Conservation (phyloP, 441 rosid species). For the Kokia cookei region DNA sequence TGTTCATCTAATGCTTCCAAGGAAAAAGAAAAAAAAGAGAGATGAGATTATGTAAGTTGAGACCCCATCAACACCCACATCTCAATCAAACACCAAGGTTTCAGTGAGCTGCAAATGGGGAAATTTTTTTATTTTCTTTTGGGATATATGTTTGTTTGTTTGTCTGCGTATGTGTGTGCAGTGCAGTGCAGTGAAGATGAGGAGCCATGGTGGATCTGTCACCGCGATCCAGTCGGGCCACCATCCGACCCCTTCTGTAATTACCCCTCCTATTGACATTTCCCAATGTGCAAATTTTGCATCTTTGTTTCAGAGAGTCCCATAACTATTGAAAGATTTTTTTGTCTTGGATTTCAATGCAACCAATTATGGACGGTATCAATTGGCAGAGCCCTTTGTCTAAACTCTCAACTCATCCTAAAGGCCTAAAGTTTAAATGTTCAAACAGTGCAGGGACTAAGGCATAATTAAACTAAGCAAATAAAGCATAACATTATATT, state of each 20-base stretch:
- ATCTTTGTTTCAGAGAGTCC: conserved; percentile 7
- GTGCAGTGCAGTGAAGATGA: neutral
- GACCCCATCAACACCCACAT: neutral
- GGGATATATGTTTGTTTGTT: too few species aligned
- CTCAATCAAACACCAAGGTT: neutral
- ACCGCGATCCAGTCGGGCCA: conserved; percentile 5
- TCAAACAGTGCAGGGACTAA: too few species aligned
- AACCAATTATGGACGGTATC: neutral
- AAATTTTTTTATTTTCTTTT: too few species aligned
- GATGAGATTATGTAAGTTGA: neutral
- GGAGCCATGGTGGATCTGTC: neutral
- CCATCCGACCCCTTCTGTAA: conserved; percentile 13
- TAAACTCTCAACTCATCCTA: neutral
- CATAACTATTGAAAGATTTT: neutral
- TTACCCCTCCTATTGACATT: conserved; percentile 2
- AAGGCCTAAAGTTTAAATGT: too few species aligned
- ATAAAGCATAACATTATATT: too few species aligned
- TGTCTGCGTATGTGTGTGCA: neutral
- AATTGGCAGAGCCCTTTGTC: neutral
- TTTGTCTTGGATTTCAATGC: neutral
- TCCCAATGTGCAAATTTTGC: conserved; percentile 15
- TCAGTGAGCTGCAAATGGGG: neutral
- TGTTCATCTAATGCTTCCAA: neutral
- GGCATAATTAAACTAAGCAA: too few species aligned
- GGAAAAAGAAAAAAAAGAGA: neutral